Conservation (phyloP, 1,284 basidiomycete species). For the Fomitopsis palustris region DNA sequence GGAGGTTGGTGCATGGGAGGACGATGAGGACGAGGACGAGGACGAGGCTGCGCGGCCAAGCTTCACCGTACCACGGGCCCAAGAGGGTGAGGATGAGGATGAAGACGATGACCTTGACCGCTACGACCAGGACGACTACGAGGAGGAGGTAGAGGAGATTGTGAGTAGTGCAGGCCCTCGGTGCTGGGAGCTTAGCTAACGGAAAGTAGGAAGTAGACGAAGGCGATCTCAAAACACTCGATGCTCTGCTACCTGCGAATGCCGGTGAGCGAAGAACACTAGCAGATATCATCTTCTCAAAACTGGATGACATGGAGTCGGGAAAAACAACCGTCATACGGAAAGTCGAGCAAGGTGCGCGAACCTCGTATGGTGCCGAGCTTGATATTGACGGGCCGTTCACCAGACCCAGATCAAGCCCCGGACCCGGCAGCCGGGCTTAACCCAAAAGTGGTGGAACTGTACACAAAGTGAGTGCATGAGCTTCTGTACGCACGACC, state of each 20-base stretch:
- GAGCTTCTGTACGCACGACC: neutral
- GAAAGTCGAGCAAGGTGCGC: conserved; percentile 55
- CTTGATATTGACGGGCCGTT: too few relatives aligned
- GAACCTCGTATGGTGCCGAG: neutral
- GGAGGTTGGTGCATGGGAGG: conserved; percentile 66
- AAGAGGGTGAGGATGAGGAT: conserved; percentile 31
- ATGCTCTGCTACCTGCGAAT: conserved; percentile 73
- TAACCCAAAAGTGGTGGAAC: conserved; percentile 94
- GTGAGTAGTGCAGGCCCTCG: conserved; percentile 38
- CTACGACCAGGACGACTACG: conserved; percentile 42
- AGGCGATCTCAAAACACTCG: conserved; percentile 80
- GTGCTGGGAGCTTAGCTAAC: neutral
- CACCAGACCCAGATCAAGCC: conserved; percentile 52
- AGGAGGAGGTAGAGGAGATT: conserved; percentile 46
- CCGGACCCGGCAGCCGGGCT: conserved; percentile 90
- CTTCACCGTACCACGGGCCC: conserved; percentile 31
- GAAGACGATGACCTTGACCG: conserved; percentile 49
- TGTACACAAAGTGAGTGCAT: conserved; percentile 82
- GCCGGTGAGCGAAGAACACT: conserved; percentile 78
- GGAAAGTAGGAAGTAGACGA: conserved; percentile 53
- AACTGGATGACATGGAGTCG: conserved; percentile 66
- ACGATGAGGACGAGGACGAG: conserved; percentile 47
- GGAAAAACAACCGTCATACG: conserved; percentile 49
- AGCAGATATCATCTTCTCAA: conserved; percentile 94
- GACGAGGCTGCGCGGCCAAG: conserved; percentile 33